Evolutionary conservation across 176 grass and related monocot species (phyloP).

Genomic region (Triticum urartu): DNA sequence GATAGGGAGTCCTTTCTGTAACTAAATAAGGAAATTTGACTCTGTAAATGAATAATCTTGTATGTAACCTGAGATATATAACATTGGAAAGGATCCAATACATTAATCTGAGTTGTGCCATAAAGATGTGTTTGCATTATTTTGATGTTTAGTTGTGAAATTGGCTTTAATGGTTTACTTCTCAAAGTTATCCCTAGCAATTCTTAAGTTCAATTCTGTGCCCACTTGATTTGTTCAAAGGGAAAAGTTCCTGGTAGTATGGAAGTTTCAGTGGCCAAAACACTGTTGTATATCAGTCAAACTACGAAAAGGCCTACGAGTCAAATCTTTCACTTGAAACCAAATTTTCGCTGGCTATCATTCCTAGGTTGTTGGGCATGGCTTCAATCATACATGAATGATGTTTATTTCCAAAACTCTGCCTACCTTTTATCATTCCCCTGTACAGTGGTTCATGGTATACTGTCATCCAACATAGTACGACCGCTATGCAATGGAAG

Average conservation of each 20-base stretch:
- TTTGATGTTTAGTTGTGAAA: slow-evolving; percentile 9
- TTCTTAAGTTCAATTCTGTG: background rate
- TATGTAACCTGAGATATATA: slow-evolving; percentile 23
- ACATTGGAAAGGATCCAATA: slow-evolving; percentile 12
- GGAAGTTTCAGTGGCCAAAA: background rate
- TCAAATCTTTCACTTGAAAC: slow-evolving; percentile 49
- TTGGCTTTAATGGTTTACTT: background rate
- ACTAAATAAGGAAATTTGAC: slow-evolving; percentile 24
- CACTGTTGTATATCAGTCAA: background rate
- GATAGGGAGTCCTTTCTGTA: slow-evolving; percentile 46
- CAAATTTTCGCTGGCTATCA: slow-evolving; percentile 34
- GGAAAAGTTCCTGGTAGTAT: background rate
- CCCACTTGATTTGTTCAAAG: background rate
- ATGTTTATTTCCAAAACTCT: slow-evolving; percentile 21
- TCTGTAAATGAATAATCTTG: slow-evolving; percentile 32
- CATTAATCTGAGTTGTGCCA: slow-evolving; percentile 34
- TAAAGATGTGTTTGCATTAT: slow-evolving; percentile 21
- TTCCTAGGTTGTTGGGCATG: slow-evolving; percentile 30
- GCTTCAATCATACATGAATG: slow-evolving; percentile 21
- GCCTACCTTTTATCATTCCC: slow-evolving; percentile 22
- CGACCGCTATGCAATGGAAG: slow-evolving; percentile 14
- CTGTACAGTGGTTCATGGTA: background rate
- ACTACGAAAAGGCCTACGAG: background rate
- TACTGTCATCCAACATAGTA: slow-evolving; percentile 22
- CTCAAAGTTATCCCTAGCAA: background rate